These are phyloP conservation scores for Monosporascus sp. DNA, from an alignment of 2,329 filamentous ascomycete genomes.

Conservation along the genomic window DNA sequence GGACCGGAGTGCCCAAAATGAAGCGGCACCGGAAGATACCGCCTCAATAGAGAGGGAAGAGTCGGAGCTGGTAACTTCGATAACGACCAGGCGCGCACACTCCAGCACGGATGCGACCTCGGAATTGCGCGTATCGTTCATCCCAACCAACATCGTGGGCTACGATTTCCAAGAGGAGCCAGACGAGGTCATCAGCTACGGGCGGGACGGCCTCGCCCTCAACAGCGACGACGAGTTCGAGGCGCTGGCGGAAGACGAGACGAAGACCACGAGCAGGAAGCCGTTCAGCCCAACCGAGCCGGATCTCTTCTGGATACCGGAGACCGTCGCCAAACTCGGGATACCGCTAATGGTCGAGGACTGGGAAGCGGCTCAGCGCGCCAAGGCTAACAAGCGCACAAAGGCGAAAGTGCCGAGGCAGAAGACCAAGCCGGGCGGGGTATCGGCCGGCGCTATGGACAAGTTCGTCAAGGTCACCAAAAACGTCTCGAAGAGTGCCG, in stretches of 20 bases:
- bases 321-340: slow-evolving; percentile 58
- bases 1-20: slow-evolving; percentile 29
- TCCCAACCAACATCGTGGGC: slow-evolving; percentile 70
- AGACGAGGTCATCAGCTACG: slow-evolving; percentile 50
- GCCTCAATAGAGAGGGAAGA: slow-evolving; percentile 39
- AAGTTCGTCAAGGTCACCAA: slow-evolving; percentile 39
- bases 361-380: slow-evolving; percentile 47
- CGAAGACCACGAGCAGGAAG: slow-evolving; percentile 27
- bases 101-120: slow-evolving; percentile 67
- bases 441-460: slow-evolving; percentile 30
- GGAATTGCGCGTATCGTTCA: slow-evolving; percentile 74
- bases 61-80: slow-evolving; percentile 53
- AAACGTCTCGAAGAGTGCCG: slow-evolving; percentile 8
- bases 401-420: slow-evolving; percentile 18
- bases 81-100: slow-evolving; percentile 65
- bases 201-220: slow-evolving; percentile 51
- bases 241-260: slow-evolving; percentile 15
- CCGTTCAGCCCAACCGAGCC: slow-evolving; percentile 61
- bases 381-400: slow-evolving; percentile 21
- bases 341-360: slow-evolving; percentile 59
- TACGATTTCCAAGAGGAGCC: slow-evolving; percentile 71
- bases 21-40: slow-evolving; percentile 21
- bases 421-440: slow-evolving; percentile 17
- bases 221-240: slow-evolving; percentile 62
- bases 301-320: slow-evolving; percentile 65